Evolutionary conservation across 2,329 filamentous ascomycete species (phyloP).

Genomic region (Pyrenophora graminea): DNA sequence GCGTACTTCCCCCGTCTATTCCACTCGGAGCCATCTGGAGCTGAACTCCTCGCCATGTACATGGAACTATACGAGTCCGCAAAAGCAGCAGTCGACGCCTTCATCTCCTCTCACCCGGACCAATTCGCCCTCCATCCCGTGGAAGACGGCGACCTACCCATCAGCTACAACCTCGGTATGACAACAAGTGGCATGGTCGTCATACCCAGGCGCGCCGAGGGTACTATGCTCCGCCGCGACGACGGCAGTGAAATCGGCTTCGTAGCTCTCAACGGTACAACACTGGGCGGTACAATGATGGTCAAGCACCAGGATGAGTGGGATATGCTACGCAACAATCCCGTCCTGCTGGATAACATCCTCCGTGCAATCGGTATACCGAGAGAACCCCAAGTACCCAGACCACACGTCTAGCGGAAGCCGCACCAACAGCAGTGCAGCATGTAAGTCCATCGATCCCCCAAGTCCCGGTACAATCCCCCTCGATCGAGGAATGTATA

Average conservation of each 20-base stretch:
- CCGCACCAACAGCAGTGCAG: too few species aligned
- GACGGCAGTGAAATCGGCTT: constrained; percentile 46
- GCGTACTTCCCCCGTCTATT: constrained; percentile 53
- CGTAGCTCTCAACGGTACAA: constrained; percentile 61
- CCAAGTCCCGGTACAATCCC: too few species aligned
- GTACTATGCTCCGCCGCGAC: constrained; percentile 47
- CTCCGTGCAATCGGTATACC: constrained; percentile 48
- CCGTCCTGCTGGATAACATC: constrained; percentile 50
- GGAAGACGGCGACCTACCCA: constrained; percentile 48
- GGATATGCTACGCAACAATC: constrained; percentile 52
- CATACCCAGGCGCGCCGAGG: constrained; percentile 55
- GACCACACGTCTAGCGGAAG: too few species aligned
- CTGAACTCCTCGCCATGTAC: constrained; percentile 43
- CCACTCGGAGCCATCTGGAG: constrained; percentile 46
- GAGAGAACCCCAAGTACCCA: neutral
- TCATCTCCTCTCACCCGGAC: constrained; percentile 46
- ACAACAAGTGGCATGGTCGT: constrained; percentile 60
- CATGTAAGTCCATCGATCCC: neutral
- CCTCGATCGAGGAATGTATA: too few species aligned
- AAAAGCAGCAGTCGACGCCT: constrained; percentile 44
- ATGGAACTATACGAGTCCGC: constrained; percentile 40
- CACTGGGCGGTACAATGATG: constrained; percentile 62
- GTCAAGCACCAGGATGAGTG: constrained; percentile 61
- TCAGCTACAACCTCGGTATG: constrained; percentile 65
- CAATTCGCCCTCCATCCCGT: constrained; percentile 30